Evolutionary conservation across 352 stramenopile genomes (phyloP), one percentile per base, ranked within the genome.

Genomic region (Pythium sp.): DNA sequence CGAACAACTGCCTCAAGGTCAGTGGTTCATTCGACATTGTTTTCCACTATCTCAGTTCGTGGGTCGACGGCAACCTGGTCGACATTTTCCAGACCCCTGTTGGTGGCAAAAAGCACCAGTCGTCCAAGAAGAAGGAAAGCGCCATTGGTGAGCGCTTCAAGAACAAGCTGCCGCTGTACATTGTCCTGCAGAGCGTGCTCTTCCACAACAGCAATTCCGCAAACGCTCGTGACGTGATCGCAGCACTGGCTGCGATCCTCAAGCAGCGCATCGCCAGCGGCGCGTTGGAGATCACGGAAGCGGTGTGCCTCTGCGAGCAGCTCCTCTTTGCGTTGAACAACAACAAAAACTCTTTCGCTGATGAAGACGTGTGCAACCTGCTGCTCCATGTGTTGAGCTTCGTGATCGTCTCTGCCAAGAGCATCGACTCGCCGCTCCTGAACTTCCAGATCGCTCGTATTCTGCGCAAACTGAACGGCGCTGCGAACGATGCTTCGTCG

Each of bases 31-130:
- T 77, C n/a, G 65, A 65, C 0, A 74, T 70, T 28, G 64, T 89
- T 15, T 64, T 85, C 32, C 75, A 90, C 32, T 93, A 87, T 67
- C 55, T 93, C n/a, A 73, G 69, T 20, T 71, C 72, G 15, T 77
- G 71, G 38, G 76, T 74, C 58, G 71, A 86, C 18, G 60, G 82
- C 14, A 76, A 87, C 65, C 68, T 91, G n/a, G 9, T 83, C 28
- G 53, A 60, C 14, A 46, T 62, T 22, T 62, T 69, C 15, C 55
- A 47, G 53, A 11, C 20, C 36, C 3, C 28, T 63, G 14, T 28
- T 26, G 22, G 15, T 49, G 15, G 41, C 41, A 67, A 69, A 56
- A 57, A 58, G 41, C 14, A 6, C 28, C 3, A 22, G 18, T 22
- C 6, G 18, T 24, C 41, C 2, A 51, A 53, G 14, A 78, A 74